Base-by-base conservation (phyloP, 2,329 filamentous ascomycete genomes). In the Monosporascus sp. region DNA sequence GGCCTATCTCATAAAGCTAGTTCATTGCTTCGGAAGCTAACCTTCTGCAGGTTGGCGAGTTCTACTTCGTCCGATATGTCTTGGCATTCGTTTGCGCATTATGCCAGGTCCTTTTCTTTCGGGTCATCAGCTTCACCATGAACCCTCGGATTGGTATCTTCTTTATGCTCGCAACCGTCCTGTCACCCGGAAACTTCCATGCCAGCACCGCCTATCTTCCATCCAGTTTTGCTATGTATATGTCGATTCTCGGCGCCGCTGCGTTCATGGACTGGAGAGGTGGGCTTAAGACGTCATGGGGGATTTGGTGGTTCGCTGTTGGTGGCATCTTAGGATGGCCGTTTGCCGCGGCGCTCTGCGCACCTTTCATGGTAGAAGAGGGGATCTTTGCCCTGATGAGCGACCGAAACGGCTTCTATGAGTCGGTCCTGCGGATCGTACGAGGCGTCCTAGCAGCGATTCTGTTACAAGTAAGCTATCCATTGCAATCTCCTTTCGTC, bases 191-290 rank as follows among this genome's bases (percentile, higher is more conserved):
- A 44, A 95, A 96, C 79, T 97, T 96, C 68, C 91, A 97, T 70
- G 88, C 94, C 5, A 91, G 90, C 53, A 81, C 88, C 1, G 85
- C 93, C 6, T 97, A 89, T 66, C 77, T 99, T 5, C 94, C 94
- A 0, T 96, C 92, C 8, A 96, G 88, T 70, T 99, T 99, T 66
- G 88, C 94, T 65, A 99, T 99, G 94, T 97, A 95, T 69, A 89
- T 86, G 55, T 86, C 84, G 15, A 94, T 94, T 79, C 76, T 97
- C 7, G 94, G 92, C 11, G 83, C 91, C 52, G 82, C 91, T 1
- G 85, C 90, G 1, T 99, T 97, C 70, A 88, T 99, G 82, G 89
- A 96, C 71, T 94, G 89, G 87, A 82, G 81, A 38, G 86, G 86
- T 20, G 89, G 90, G 0, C 75, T 91, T 46, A 89, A 87, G 69